These are phyloP conservation scores for Globisporangium nodosum DNA, from an alignment of 352 stramenopile species.

Conservation along the genomic window DNA sequence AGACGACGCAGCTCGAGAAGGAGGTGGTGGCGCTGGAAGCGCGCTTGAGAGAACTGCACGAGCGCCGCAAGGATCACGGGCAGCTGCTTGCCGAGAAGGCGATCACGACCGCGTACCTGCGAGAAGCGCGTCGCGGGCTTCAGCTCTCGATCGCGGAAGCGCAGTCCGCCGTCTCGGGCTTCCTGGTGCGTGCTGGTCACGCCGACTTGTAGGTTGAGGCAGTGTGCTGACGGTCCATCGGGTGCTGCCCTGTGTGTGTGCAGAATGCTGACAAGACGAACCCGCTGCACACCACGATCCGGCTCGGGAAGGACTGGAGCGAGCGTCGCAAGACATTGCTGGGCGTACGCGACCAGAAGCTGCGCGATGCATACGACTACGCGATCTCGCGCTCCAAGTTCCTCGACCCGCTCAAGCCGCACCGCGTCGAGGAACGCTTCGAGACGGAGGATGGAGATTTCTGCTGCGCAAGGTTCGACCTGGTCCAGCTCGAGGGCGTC, in stretches of 20 bases:
- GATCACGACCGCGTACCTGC: too few species aligned
- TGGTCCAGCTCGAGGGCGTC: constrained; percentile 19
- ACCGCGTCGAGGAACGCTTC: constrained; percentile 21
- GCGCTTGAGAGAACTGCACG: too few species aligned
- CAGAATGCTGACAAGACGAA: not conserved
- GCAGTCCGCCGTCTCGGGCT: too few species aligned
- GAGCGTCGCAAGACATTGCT: constrained; percentile 1
- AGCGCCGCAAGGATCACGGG: too few species aligned
- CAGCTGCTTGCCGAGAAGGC: too few species aligned
- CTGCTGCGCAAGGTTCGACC: constrained; percentile 35
- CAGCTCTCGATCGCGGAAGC: too few species aligned
- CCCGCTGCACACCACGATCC: constrained; percentile 33
- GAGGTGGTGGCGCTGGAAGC: too few species aligned
- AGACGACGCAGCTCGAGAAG: too few species aligned
- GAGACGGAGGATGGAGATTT: constrained; percentile 18
- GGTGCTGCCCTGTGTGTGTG: too few species aligned
- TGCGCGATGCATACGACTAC: constrained; percentile 1
- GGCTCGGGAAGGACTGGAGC: constrained; percentile 22
- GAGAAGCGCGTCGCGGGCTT: too few species aligned
- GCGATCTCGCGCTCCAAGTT: not conserved
- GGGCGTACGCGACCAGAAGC: not conserved
- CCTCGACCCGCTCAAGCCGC: constrained; percentile 17
- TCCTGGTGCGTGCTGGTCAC: not conserved
- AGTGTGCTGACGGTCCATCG: too few species aligned
- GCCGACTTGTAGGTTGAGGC: too few species aligned